Percentiles rank a stretch among this genome's conserved stretches.
Evolutionary conservation across 805 yeast species (phyloP).

Genomic region (Candida krabiensis): DNA sequence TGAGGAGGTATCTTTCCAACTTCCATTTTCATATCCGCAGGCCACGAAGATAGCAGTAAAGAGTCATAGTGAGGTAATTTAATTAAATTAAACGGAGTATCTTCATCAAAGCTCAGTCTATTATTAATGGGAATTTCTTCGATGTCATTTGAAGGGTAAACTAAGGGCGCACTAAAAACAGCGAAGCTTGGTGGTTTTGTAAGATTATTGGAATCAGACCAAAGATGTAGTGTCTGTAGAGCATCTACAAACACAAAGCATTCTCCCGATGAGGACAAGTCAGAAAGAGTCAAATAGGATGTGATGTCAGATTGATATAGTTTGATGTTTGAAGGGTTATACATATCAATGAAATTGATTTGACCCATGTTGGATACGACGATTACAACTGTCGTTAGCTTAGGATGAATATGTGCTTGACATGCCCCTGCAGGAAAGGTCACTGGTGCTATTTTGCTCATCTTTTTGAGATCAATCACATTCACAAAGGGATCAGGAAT

Average conservation of each 20-base stretch:
- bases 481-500: slow-evolving; percentile 79
- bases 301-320: slow-evolving; percentile 66
- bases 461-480: slow-evolving; percentile 73
- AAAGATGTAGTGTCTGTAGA: slow-evolving; percentile 59
- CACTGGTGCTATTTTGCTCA: slow-evolving; percentile 73
- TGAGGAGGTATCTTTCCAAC: slow-evolving; percentile 56
- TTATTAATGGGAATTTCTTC: slow-evolving; percentile 32
- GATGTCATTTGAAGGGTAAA: slow-evolving; percentile 46
- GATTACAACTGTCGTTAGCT: slow-evolving; percentile 71
- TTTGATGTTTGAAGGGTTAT: slow-evolving; percentile 67
- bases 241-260: slow-evolving; percentile 69
- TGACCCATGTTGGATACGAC: slow-evolving; percentile 79
- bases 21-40: slow-evolving; percentile 58
- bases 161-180: slow-evolving; percentile 46
- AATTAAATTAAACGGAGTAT: slow-evolving; percentile 62
- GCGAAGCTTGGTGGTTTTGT: slow-evolving; percentile 36
- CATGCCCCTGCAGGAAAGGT: slow-evolving; percentile 91
- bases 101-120: slow-evolving; percentile 40
- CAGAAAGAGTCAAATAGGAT: slow-evolving; percentile 47
- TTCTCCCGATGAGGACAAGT: slow-evolving; percentile 72
- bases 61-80: slow-evolving; percentile 89
- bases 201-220: slow-evolving; percentile 55
- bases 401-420: slow-evolving; percentile 82
- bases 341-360: slow-evolving; percentile 79
- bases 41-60: slow-evolving; percentile 78